Conservation (phyloP, 331 rosid species). For the Quercus lobata region DNA sequence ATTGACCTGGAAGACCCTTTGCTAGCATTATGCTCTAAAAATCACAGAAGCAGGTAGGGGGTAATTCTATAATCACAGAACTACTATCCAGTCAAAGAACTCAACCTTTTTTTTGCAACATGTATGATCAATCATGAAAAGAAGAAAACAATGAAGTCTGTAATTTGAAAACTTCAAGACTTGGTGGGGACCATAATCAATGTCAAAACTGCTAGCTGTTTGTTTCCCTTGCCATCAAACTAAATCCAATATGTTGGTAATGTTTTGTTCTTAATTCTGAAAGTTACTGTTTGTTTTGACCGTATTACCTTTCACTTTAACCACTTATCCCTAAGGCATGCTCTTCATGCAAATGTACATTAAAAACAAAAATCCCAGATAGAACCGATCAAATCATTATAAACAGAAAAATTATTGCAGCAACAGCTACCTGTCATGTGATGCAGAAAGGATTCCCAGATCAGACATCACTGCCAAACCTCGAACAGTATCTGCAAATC, state of each 20-base stretch:
- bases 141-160: background rate
- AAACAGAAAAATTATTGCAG: constrained; percentile 14
- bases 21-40: background rate
- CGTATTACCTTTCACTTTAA: background rate
- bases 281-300: background rate
- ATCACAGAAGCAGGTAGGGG: background rate
- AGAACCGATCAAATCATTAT: background rate
- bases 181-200: background rate
- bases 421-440: constrained; percentile 83
- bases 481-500: constrained; percentile 83
- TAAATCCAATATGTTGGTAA: background rate
- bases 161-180: background rate
- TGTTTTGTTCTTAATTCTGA: background rate
- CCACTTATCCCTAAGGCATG: background rate
- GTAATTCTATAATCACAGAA: background rate
- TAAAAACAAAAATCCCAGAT: background rate
- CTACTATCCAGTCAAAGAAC: background rate
- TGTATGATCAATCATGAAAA: background rate
- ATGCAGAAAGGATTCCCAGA: constrained; percentile 83
- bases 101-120: background rate
- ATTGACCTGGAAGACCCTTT: background rate
- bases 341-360: background rate
- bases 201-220: background rate
- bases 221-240: background rate
- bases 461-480: constrained; percentile 84